These are phyloP conservation scores for Schwanniomyces polymorphus DNA, from an alignment of 805 yeast genomes.

Conservation along the genomic window DNA sequence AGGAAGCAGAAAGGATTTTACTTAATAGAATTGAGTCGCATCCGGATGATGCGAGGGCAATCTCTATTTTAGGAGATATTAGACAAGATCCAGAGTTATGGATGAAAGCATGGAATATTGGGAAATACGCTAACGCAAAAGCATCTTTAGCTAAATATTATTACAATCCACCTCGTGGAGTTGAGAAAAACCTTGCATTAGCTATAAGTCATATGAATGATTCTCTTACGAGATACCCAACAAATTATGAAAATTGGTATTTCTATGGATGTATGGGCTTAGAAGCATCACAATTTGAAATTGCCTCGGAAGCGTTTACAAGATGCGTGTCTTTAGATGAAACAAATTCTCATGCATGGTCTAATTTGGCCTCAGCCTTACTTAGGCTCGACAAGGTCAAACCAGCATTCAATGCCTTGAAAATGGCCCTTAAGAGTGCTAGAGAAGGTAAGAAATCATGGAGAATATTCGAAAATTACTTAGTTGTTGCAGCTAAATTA, in stretches of 20 bases:
- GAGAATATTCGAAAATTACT: slow-evolving; percentile 88
- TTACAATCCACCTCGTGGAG: slow-evolving; percentile 66
- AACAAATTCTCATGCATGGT: slow-evolving; percentile 81
- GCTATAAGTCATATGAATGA: slow-evolving; percentile 74
- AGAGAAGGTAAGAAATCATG: slow-evolving; percentile 71
- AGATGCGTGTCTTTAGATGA: slow-evolving; percentile 87
- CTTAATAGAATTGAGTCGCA: slow-evolving; percentile 49
- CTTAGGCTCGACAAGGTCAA: slow-evolving; percentile 60
- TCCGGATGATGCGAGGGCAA: slow-evolving; percentile 81
- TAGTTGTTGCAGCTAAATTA: slow-evolving; percentile 76
- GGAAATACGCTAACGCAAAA: slow-evolving; percentile 82
- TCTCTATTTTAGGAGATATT: slow-evolving; percentile 83
- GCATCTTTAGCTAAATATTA: slow-evolving; percentile 74
- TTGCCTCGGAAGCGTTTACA: slow-evolving; percentile 90
- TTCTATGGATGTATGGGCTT: slow-evolving; percentile 89
- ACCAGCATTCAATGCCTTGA: slow-evolving; percentile 84
- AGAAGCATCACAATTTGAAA: slow-evolving; percentile 64
- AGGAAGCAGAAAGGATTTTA: slow-evolving; percentile 63
- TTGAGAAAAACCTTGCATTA: slow-evolving; percentile 46
- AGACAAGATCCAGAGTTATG: slow-evolving; percentile 73
- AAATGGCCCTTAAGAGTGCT: slow-evolving; percentile 71
- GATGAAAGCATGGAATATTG: slow-evolving; percentile 85
- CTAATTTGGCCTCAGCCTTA: slow-evolving; percentile 82
- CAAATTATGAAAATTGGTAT: slow-evolving; percentile 82
- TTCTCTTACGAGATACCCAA: slow-evolving; percentile 69